Evolutionary conservation across 2,329 filamentous ascomycete genomes (phyloP).

Genomic region (Cladorrhinum sp.): DNA sequence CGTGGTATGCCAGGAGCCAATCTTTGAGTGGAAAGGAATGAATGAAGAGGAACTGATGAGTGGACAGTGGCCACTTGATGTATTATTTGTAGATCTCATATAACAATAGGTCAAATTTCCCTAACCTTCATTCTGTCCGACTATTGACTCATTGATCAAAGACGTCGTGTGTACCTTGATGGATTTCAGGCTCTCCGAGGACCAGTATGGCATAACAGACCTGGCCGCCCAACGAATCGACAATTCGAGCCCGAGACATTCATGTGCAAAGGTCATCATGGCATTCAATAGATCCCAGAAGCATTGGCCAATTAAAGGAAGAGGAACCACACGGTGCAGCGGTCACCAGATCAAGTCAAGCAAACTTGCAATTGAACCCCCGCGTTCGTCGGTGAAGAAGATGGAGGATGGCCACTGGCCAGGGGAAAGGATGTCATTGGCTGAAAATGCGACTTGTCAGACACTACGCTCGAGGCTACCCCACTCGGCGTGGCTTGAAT

Average conservation of each 20-base stretch:
- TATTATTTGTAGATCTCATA: neutral
- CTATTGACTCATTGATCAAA: neutral
- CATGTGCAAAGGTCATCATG: neutral
- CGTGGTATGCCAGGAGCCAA: neutral
- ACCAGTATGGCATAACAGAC: slow-evolving; percentile 25
- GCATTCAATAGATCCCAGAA: neutral
- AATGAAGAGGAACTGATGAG: neutral
- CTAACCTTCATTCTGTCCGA: neutral
- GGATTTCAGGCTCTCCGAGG: too few relatives aligned
- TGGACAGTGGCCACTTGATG: neutral
- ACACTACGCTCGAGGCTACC: neutral
- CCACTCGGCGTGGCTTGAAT: slow-evolving; percentile 1
- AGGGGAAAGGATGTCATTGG: neutral
- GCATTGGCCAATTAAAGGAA: neutral
- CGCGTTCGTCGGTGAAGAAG: neutral
- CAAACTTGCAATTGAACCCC: neutral
- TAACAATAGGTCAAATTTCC: neutral
- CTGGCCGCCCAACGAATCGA: slow-evolving; percentile 10
- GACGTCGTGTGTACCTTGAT: too few relatives aligned
- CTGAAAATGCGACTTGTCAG: neutral
- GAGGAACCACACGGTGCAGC: neutral
- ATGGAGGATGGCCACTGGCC: neutral
- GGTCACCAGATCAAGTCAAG: neutral
- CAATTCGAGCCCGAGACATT: neutral
- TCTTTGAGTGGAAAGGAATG: neutral